Evolutionary conservation across 352 stramenopile species (phyloP).

Genomic region (Aphanomyces euteiches): DNA sequence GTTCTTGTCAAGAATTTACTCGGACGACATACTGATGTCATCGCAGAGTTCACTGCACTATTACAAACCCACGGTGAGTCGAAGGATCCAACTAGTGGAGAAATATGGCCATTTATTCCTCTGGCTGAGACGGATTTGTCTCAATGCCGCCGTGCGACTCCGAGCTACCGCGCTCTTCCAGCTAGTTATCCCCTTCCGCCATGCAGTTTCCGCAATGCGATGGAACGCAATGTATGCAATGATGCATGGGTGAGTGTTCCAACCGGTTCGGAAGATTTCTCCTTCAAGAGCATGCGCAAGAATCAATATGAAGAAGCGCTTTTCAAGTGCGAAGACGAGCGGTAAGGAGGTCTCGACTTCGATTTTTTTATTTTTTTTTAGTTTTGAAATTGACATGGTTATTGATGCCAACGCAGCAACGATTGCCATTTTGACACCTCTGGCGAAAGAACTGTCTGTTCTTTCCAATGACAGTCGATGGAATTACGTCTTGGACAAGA

Average conservation of each 20-base stretch:
- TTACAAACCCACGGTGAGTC: conserved; percentile 70
- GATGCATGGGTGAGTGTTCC: conserved; percentile 97
- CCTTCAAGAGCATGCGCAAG: conserved; percentile 98
- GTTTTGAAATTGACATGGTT: conserved; percentile 88
- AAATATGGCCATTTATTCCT: conserved; percentile 90
- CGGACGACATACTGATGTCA: conserved; percentile 74
- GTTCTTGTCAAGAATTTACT: conserved; percentile 87
- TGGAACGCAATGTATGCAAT: conserved; percentile 92
- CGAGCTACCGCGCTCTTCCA: conserved; percentile 96
- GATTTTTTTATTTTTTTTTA: neutral
- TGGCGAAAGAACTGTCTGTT: conserved; percentile 92
- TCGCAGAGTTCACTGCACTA: conserved; percentile 76
- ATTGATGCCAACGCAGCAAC: conserved; percentile 97
- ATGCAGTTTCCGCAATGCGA: conserved; percentile 91
- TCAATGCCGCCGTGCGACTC: conserved; percentile 88
- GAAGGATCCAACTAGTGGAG: conserved; percentile 61
- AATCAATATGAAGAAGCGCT: conserved; percentile 99
- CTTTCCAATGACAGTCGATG: conserved; percentile 69
- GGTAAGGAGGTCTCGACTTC: conserved; percentile 75
- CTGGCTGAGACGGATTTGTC: conserved; percentile 88
- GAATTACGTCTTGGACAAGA: conserved; percentile 92
- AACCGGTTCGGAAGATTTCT: conserved; percentile 98
- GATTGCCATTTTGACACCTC: conserved; percentile 93
- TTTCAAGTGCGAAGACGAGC: conserved; percentile 99
- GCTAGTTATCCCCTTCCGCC: conserved; percentile 96